Conservation (phyloP, 2,329 filamentous ascomycete genomes). For the Bipolaris zeicola region DNA sequence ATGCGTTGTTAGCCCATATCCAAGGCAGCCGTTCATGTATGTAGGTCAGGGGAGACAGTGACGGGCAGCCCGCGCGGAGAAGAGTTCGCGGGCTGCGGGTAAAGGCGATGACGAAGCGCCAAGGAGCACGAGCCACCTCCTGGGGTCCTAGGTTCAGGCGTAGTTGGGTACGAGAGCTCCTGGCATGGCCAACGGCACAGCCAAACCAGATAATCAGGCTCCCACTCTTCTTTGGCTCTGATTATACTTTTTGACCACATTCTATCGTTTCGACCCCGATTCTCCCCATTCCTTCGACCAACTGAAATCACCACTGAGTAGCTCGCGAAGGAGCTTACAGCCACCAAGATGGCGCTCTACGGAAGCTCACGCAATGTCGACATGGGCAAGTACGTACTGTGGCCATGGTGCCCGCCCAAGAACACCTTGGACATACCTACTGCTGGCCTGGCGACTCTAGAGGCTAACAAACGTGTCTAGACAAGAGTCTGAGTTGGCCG, state of each 20-base stretch:
- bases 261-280: neutral
- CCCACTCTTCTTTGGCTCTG: constrained; percentile 5
- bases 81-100: constrained; percentile 12
- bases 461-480: constrained; percentile 37
- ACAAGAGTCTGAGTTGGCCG: constrained; percentile 67
- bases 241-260: constrained; percentile 18
- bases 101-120: constrained; percentile 37
- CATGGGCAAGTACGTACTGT: constrained; percentile 62
- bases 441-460: neutral
- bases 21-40: constrained; percentile 25
- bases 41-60: neutral
- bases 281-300: neutral
- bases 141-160: constrained; percentile 18
- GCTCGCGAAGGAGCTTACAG: constrained; percentile 24
- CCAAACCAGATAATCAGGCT: constrained; percentile 9
- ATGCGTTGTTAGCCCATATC: constrained; percentile 35
- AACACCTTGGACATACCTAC: neutral
- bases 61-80: constrained; percentile 5
- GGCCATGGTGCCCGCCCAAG: neutral
- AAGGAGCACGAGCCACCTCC: constrained; percentile 27
- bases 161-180: constrained; percentile 22
- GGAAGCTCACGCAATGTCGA: constrained; percentile 61
- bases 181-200: constrained; percentile 13
- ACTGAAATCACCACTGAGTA: constrained; percentile 17
- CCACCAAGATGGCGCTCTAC: constrained; percentile 46